Percentiles rank a stretch among this genome's conserved stretches.
phyloP scores from a whole-genome alignment of 1,284 basidiomycete genomes.

The Fomitopsis schrenkii region DNA sequence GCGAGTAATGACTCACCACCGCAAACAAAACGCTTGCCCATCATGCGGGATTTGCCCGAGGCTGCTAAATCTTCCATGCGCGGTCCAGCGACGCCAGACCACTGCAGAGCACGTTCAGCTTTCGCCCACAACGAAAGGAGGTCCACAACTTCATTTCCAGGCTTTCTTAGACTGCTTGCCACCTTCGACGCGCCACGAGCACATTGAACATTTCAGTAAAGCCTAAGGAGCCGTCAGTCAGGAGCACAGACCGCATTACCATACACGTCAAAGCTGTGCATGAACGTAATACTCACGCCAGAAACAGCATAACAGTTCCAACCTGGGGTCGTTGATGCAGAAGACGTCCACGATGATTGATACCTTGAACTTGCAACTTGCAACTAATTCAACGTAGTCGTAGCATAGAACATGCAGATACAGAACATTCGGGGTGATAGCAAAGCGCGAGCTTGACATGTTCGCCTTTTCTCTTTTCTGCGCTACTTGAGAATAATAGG shows the following conservation, averaged over 20 bases:
- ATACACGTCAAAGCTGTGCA: slow-evolving; percentile 2
- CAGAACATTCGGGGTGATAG: slow-evolving; percentile 21
- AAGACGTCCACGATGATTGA: background rate
- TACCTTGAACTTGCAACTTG: slow-evolving; percentile 21
- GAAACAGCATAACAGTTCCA: background rate
- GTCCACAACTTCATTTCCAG: background rate
- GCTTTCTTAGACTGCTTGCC: background rate
- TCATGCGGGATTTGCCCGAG: too few relatives aligned
- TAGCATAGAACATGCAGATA: slow-evolving; percentile 15
- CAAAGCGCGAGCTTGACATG: slow-evolving; percentile 40
- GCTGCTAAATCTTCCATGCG: background rate
- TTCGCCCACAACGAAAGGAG: background rate
- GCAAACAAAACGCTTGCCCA: too few relatives aligned
- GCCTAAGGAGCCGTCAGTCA: background rate
- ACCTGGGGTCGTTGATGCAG: background rate
- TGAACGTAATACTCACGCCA: background rate
- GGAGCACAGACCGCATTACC: background rate
- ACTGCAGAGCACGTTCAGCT: background rate
- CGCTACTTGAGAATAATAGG: slow-evolving; percentile 28
- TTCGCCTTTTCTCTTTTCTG: slow-evolving; percentile 39
- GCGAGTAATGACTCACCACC: too few relatives aligned
- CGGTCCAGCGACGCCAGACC: background rate
- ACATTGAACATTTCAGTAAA: background rate
- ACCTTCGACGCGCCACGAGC: background rate
- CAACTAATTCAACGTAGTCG: slow-evolving; percentile 19